These are phyloP conservation scores for Plasmodium coatneyi DNA, from an alignment of 169 alveolate genomes.

Conservation along the genomic window DNA sequence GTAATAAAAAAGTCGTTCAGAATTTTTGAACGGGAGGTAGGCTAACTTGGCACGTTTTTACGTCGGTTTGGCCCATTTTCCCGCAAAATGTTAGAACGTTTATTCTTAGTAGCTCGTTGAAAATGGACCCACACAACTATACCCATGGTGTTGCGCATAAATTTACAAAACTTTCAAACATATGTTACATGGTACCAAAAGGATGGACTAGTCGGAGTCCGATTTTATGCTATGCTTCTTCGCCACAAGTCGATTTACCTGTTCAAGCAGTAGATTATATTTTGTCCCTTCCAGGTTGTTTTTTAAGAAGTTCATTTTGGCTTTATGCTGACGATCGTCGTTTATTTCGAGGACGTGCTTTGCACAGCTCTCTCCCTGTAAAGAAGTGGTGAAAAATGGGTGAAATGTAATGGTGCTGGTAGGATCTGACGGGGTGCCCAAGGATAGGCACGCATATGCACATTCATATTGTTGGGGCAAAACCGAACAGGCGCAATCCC, in stretches of 20 bases:
- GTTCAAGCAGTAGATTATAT: slow-evolving; percentile 19
- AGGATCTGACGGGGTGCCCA: background rate
- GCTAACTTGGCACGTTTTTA: background rate
- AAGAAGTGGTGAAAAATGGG: background rate
- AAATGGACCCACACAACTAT: background rate
- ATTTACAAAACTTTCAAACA: background rate
- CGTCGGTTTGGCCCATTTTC: too few species aligned
- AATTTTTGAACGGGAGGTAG: background rate
- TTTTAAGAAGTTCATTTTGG: slow-evolving; percentile 32
- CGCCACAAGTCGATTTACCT: slow-evolving; percentile 19
- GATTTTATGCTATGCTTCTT: slow-evolving; percentile 27
- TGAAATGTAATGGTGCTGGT: background rate
- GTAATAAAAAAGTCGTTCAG: background rate
- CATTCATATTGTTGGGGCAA: background rate
- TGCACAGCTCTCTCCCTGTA: slow-evolving; percentile 59
- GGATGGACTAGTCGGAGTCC: slow-evolving; percentile 36
- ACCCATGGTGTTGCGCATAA: background rate
- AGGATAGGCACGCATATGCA: background rate
- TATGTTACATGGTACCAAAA: background rate
- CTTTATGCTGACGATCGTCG: slow-evolving; percentile 24
- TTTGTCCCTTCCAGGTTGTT: slow-evolving; percentile 40
- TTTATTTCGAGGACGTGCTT: slow-evolving; percentile 17
- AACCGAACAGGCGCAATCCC: background rate
- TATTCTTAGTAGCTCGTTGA: background rate
- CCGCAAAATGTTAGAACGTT: background rate